Percentiles rank a stretch among this genome's conserved stretches.
These are phyloP conservation scores for Trichoderma brevicompactum DNA, from an alignment of 2,329 filamentous ascomycete species.

Conservation along the genomic window DNA sequence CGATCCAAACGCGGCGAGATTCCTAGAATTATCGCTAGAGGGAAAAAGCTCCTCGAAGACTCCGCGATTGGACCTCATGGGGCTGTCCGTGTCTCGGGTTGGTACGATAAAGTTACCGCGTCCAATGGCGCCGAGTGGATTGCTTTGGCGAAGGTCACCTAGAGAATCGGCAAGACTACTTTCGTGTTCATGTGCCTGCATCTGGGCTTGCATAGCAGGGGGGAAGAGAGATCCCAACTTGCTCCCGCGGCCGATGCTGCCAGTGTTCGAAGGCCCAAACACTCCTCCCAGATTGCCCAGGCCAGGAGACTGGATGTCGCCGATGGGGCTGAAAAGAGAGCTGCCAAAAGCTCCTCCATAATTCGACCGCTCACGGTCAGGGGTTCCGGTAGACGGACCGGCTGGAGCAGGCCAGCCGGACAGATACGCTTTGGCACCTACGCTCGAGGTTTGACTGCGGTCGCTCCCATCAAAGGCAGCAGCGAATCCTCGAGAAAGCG, in stretches of 20 bases:
- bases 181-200: constrained; percentile 74
- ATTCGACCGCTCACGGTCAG: constrained; percentile 65
- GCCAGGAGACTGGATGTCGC: constrained; percentile 77
- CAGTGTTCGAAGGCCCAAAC: constrained; percentile 67
- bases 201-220: constrained; percentile 85
- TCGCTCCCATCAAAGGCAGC: constrained; percentile 73
- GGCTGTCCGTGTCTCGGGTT: constrained; percentile 62
- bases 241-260: constrained; percentile 74
- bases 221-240: constrained; percentile 90
- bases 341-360: constrained; percentile 71
- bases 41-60: constrained; percentile 61
- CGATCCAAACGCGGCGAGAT: constrained; percentile 45
- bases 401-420: constrained; percentile 65
- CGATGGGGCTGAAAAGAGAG: constrained; percentile 76
- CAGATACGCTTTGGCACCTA: constrained; percentile 76
- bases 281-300: constrained; percentile 69
- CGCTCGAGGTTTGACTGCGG: constrained; percentile 90
- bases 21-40: constrained; percentile 41
- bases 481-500: constrained; percentile 56
- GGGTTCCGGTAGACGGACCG: constrained; percentile 64
- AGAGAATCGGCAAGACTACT: constrained; percentile 60
- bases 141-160: constrained; percentile 63
- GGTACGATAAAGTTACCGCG: constrained; percentile 61
- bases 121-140: constrained; percentile 69
- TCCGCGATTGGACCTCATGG: constrained; percentile 59